These are phyloP conservation scores for Dactylellina cionopaga DNA, from an alignment of 2,329 filamentous ascomycete genomes.

Conservation along the genomic window DNA sequence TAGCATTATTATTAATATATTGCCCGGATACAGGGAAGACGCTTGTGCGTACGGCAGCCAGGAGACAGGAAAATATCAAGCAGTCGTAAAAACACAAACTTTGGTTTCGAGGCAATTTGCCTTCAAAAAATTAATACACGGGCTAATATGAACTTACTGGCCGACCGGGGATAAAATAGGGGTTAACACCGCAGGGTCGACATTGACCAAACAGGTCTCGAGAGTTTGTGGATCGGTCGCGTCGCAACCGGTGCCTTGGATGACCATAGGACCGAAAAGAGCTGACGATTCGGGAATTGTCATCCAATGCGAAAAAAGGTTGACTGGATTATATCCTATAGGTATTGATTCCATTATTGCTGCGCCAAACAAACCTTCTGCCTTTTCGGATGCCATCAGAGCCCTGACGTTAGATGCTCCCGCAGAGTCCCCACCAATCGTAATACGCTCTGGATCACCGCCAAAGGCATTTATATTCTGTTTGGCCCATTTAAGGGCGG, in stretches of 20 bases:
- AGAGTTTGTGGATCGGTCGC: neutral
- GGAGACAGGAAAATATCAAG: too few species aligned
- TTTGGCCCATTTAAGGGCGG: constrained; percentile 59
- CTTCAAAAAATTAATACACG: neutral
- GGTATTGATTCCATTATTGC: constrained; percentile 24
- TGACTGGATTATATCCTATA: constrained; percentile 20
- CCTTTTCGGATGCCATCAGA: constrained; percentile 24
- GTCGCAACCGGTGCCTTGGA: constrained; percentile 24
- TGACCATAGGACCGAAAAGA: constrained; percentile 15
- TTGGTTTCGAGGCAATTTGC: too few species aligned
- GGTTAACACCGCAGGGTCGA: constrained; percentile 18
- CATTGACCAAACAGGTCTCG: constrained; percentile 8
- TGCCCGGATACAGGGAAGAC: too few species aligned
- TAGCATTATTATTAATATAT: too few species aligned
- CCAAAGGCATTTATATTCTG: constrained; percentile 54
- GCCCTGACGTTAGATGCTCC: constrained; percentile 50
- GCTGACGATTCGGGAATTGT: constrained; percentile 20
- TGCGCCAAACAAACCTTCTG: neutral
- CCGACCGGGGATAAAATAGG: constrained; percentile 5
- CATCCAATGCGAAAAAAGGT: constrained; percentile 15
- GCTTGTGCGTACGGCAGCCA: too few species aligned
- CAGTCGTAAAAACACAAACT: too few species aligned
- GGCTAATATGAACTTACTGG: neutral
- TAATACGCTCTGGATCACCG: constrained; percentile 55
- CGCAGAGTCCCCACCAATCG: constrained; percentile 56